Conservation (phyloP, 2,329 filamentous ascomycete species). For the Diaporthe aspalathi region DNA sequence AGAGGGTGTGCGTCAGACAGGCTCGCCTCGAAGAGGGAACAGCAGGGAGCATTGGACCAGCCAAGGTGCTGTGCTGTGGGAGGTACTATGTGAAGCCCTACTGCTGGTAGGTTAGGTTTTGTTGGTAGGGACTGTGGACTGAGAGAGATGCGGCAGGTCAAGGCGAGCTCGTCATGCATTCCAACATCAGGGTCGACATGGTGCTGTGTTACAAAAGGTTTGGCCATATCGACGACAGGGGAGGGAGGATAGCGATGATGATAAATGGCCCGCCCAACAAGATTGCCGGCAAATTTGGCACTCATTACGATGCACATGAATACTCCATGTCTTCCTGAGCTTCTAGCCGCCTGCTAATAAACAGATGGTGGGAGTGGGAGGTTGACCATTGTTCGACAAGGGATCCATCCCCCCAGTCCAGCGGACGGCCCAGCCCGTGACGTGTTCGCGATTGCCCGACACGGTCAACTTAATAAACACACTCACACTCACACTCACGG, state of each 20-base stretch:
- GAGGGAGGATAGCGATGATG: not conserved
- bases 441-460: slow-evolving; percentile 29
- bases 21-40: slow-evolving; percentile 17
- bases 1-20: slow-evolving; percentile 27
- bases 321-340: too few relatives aligned
- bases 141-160: slow-evolving; percentile 1
- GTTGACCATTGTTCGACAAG: slow-evolving; percentile 10
- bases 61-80: too few relatives aligned
- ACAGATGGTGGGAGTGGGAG: not conserved
- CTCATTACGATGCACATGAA: too few relatives aligned
- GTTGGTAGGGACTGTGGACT: not conserved
- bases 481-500: too few relatives aligned
- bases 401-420: slow-evolving; percentile 30
- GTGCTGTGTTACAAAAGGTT: not conserved
- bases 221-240: not conserved
- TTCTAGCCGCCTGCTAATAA: too few relatives aligned
- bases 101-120: too few relatives aligned
- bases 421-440: slow-evolving; percentile 29
- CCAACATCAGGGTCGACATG: not conserved
- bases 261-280: not conserved
- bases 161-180: slow-evolving; percentile 22
- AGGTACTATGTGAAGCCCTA: not conserved
- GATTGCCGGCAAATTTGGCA: not conserved
- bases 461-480: slow-evolving; percentile 14
- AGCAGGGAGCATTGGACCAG: too few relatives aligned